Evolutionary conservation across 78 protist species (phyloP).

Genomic region (Pigoraptor vietnamica): DNA sequence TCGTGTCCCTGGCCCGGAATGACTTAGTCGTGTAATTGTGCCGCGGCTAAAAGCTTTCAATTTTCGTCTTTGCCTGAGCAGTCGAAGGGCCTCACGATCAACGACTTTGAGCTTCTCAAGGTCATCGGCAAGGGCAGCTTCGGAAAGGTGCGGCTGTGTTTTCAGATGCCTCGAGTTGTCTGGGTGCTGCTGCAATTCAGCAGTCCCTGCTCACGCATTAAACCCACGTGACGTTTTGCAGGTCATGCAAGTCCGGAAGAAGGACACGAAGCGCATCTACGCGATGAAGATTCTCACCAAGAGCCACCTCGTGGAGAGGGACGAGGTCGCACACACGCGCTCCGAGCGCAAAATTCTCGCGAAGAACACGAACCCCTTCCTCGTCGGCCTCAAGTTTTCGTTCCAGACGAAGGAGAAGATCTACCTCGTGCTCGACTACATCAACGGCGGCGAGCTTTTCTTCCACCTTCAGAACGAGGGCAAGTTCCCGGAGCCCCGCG

Average conservation of each 20-base stretch:
- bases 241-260: conserved; percentile 66
- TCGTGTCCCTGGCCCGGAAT: too few species aligned
- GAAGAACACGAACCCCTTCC: conserved; percentile 67
- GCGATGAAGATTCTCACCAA: conserved; percentile 60
- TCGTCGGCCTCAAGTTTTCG: conserved; percentile 76
- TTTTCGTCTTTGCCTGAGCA: too few species aligned
- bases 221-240: too few species aligned
- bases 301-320: background rate
- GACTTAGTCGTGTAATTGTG: too few species aligned
- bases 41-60: too few species aligned
- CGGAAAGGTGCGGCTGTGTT: too few species aligned
- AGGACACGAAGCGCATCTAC: conserved; percentile 49
- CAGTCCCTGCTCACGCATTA: too few species aligned
- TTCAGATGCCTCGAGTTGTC: too few species aligned
- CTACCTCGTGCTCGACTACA: conserved; percentile 89
- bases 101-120: too few species aligned
- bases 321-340: conserved; percentile 82
- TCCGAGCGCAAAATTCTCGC: conserved; percentile 74
- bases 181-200: too few species aligned
- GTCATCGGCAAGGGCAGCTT: too few species aligned
- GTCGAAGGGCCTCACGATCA: too few species aligned
- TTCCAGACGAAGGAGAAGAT: conserved; percentile 88
- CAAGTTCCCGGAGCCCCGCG: conserved; percentile 63
- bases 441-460: conserved; percentile 91
- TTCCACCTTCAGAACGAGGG: conserved; percentile 70